Evolutionary conservation across 2,329 filamentous ascomycete species (phyloP), one percentile per base, ranked within the genome.

Genomic region (Keithomyces neogunnii): DNA sequence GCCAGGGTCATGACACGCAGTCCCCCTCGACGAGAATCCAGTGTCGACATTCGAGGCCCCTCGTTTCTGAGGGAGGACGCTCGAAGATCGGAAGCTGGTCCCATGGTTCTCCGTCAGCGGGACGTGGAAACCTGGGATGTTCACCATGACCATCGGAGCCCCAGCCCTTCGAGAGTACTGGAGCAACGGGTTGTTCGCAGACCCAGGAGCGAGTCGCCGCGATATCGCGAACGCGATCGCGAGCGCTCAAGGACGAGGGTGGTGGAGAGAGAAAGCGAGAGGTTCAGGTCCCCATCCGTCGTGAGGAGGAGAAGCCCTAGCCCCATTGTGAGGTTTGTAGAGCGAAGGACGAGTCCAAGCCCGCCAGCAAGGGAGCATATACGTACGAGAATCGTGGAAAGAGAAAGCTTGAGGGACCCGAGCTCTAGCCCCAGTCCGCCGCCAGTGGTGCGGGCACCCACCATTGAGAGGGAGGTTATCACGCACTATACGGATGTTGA

Each of bases 401-500:
- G 69, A 49, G 71, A 76, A 56, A 65, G 65, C 48, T 63, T 66
- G 53, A 66, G 66, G 42, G 70, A 74, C 57, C 69, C 56, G 48
- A 55, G 53, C 9, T 77, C 79, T 3, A 74, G 77, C 10, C 76
- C 78, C 7, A 75, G 78, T n/a, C 80, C 79, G 44, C 82, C 81
- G 32, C 77, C 78, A 56, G 76, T 86, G 44, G 84, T 93, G 60
- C 79, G 82, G 42, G 84, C 85, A 26, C 89, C 89, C 35, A 86
- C 85, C 1, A 89, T 95, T 59, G 88, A 92, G 68, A 83, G 92
- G 62, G 88, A 96, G 64, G 84, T 95, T 53, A 91, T 95, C 57
- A 95, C 89, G 0, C 88, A 93, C 69, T 92, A 93, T 65, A 80
- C 85, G 52, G 87, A 92, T 63, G 86, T 95, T 59, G 88, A 95